Conservation (phyloP, 805 yeast species). For the Cyberlindnera japonica region DNA sequence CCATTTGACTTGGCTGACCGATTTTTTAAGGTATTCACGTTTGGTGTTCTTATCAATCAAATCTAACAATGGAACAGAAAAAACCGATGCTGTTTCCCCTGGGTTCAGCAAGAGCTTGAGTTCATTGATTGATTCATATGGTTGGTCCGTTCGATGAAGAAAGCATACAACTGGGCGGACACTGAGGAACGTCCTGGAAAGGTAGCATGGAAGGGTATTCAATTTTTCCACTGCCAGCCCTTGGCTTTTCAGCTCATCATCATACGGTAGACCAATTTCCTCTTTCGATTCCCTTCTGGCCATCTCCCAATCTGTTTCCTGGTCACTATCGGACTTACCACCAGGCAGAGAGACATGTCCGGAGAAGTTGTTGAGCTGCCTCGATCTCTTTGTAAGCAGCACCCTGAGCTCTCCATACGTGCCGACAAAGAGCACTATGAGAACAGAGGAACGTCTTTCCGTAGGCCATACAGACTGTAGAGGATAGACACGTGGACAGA, state of each 20-base stretch:
- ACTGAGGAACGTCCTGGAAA: conserved; percentile 76
- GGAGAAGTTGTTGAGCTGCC: conserved; percentile 65
- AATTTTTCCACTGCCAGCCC: conserved; percentile 62
- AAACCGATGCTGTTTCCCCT: conserved; percentile 70
- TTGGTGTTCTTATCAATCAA: conserved; percentile 33
- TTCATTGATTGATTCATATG: conserved; percentile 26
- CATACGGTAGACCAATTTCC: conserved; percentile 71
- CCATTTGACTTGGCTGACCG: conserved; percentile 48
- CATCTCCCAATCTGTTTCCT: conserved; percentile 65
- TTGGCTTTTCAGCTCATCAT: conserved; percentile 38
- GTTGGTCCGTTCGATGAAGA: conserved; percentile 35
- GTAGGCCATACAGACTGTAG: conserved; percentile 66
- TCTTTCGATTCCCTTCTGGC: conserved; percentile 84
- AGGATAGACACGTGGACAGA: conserved; percentile 22
- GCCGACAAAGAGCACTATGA: conserved; percentile 71
- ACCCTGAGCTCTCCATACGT: conserved; percentile 72
- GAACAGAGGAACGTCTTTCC: conserved; percentile 72
- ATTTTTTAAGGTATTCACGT: conserved; percentile 33
- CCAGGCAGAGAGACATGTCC: conserved; percentile 95
- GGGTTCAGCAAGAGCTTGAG: conserved; percentile 56
- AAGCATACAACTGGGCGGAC: conserved; percentile 80
- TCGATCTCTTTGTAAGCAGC: conserved; percentile 72
- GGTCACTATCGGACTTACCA: conserved; percentile 75
- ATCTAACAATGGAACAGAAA: conserved; percentile 67
- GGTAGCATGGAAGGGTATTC: conserved; percentile 67